Evolutionary conservation across 805 yeast species (phyloP), one percentile per base, ranked within the genome.

Genomic region (Ogataea pignaliae): DNA sequence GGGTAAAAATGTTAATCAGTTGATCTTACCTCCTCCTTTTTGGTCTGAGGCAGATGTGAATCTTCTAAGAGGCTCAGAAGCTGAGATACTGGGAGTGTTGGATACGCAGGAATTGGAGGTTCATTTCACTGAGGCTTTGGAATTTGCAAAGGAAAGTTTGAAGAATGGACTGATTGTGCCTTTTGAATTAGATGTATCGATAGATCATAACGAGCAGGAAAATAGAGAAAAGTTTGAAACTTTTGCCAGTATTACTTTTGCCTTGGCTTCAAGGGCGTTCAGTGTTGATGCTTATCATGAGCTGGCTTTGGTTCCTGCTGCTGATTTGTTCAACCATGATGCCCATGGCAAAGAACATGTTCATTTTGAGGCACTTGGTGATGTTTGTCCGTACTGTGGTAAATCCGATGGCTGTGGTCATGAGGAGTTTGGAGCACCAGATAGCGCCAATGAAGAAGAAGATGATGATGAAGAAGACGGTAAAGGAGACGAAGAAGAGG

Each of bases 301-400:
- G 29, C 70, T 83, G 29, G 88, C 86, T 0, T 66, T 91, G 40
- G 96, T 90, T 18, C 97, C 97, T 0, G 87, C 89, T 13, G 97
- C 97, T 0, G 96, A 90, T 64, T 66, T 91, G 31, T 88, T 89
- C 65, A 90, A 90, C 53, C 97, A 89, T 57, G 60, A 67, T 35
- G 61, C 71, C 6, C 72, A 65, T 12, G 79, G 63, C 1, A 56
- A 65, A 6, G 89, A 86, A 48, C 71, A 77, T 52, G 88, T 82
- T 10, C 83, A 81, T 62, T 87, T 88, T 57, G 85, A 79, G 45
- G 67, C 81, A 3, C 48, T 72, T 3, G 62, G 55, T 14, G 65
- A 59, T 29, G 66, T 76, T 14, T 65, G 70, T 49, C 54, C 56
- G 2, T 53, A 50, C 34, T 65, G 71, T 51, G 69, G 69, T 17